These are phyloP conservation scores for Aspergillus sclerotialis DNA, from an alignment of 2,329 filamentous ascomycete genomes.

Conservation along the genomic window DNA sequence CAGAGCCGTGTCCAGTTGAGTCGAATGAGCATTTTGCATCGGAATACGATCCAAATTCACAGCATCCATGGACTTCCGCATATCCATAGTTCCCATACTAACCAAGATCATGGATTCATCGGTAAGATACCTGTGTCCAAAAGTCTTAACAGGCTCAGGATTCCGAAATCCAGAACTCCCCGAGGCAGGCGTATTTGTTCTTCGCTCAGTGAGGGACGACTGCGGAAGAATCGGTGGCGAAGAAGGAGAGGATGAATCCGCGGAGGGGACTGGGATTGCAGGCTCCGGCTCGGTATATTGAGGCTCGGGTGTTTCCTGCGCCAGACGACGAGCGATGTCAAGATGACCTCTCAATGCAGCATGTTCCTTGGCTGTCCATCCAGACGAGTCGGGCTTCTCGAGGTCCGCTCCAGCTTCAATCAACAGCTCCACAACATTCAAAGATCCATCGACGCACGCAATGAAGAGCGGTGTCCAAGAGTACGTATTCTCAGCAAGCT, in stretches of 20 bases:
- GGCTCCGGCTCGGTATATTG: slow-evolving; percentile 27
- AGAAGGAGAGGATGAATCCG: slow-evolving; percentile 28
- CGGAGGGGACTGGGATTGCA: slow-evolving; percentile 22
- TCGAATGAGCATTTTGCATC: slow-evolving; percentile 78
- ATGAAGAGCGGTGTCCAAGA: slow-evolving; percentile 95
- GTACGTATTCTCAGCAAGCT: slow-evolving; percentile 75
- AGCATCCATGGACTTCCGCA: slow-evolving; percentile 69
- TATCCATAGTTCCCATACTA: slow-evolving; percentile 91
- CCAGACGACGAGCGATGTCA: slow-evolving; percentile 65
- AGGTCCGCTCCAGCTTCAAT: slow-evolving; percentile 71
- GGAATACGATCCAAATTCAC: slow-evolving; percentile 86
- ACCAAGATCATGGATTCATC: slow-evolving; percentile 85
- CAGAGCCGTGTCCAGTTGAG: slow-evolving; percentile 87
- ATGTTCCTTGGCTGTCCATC: slow-evolving; percentile 92
- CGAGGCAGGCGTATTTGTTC: slow-evolving; percentile 32
- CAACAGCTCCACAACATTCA: slow-evolving; percentile 67
- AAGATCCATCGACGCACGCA: slow-evolving; percentile 80
- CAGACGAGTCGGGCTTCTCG: slow-evolving; percentile 70
- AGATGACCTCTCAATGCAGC: slow-evolving; percentile 85
- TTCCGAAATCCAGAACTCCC: slow-evolving; percentile 32
- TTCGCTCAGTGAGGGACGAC: slow-evolving; percentile 38
- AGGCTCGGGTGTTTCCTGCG: slow-evolving; percentile 45
- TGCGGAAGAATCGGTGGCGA: slow-evolving; percentile 25
- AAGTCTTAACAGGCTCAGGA: slow-evolving; percentile 81
- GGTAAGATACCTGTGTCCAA: slow-evolving; percentile 89